Percentiles rank a stretch among this genome's conserved stretches.
These are phyloP conservation scores for Metschnikowia noctiluminum DNA, from an alignment of 805 yeast genomes.

Conservation along the genomic window DNA sequence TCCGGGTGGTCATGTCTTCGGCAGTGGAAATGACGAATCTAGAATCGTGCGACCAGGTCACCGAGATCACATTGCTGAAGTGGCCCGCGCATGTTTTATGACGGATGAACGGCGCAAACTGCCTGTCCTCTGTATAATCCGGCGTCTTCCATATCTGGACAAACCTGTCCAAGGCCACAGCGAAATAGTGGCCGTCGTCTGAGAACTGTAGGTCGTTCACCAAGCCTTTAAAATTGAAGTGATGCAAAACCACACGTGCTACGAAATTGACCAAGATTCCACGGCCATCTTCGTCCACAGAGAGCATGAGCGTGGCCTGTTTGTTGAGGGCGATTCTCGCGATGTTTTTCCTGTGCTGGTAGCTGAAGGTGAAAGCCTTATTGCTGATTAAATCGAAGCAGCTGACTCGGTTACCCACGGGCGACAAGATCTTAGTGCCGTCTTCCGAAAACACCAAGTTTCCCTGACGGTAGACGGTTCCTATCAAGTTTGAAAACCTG, in stretches of 20 bases:
- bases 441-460: constrained; percentile 81
- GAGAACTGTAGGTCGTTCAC: constrained; percentile 78
- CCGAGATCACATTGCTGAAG: constrained; percentile 70
- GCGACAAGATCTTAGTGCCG: constrained; percentile 79
- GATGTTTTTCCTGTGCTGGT: constrained; percentile 88
- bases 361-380: constrained; percentile 82
- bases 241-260: constrained; percentile 82
- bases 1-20: constrained; percentile 83
- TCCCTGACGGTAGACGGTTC: constrained; percentile 95
- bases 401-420: constrained; percentile 91
- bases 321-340: constrained; percentile 75
- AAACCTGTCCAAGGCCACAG: constrained; percentile 77
- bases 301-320: constrained; percentile 73
- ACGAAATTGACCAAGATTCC: constrained; percentile 86
- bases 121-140: constrained; percentile 72
- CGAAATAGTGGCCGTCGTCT: constrained; percentile 85
- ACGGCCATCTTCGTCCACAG: constrained; percentile 89
- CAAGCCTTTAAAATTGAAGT: constrained; percentile 84
- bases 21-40: constrained; percentile 83
- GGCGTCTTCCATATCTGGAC: constrained; percentile 96
- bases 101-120: constrained; percentile 93
- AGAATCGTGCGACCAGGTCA: constrained; percentile 90
- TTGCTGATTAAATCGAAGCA: constrained; percentile 84
- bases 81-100: constrained; percentile 92
- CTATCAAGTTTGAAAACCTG: constrained; percentile 81